Evolutionary conservation across 73 alveolate species (phyloP), one percentile per base, ranked within the genome.

Genomic region (Paramecium sonneborni): DNA sequence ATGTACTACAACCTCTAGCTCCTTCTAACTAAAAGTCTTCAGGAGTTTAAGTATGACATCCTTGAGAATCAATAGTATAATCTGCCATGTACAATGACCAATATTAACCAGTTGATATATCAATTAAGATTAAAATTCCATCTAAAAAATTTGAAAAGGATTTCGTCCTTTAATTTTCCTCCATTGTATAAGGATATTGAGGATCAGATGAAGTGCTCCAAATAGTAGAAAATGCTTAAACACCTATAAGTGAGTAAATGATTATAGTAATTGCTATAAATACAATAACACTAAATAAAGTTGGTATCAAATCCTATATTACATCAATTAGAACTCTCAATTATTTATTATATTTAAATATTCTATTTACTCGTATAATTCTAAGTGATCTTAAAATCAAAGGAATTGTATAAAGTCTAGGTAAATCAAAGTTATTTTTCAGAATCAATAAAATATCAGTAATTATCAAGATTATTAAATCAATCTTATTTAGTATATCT

Each of bases 401-500:
- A 10, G 87, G 87, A 74, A 74, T 74, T 6, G 24, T 74, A 9
- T 74, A 74, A n/a, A 35, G 32, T 32, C 58, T 8, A 11, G 87
- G 56, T 3, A 38, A 15, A 2, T 24, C 37, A 30, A 74, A 74
- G 11, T 14, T 30, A 10, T 28, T 67, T 21, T 74, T 30, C 39
- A 74, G 5, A 5, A 32, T 38, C 10, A 74, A 32, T 0, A 74
- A n/a, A 2, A 74, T 2, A 74, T 74, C 87, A 3, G 96, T 92
- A 1, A 95, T 92, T 6, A 86, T 23, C 14, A 94, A 44, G 5
- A 92, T 57, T 6, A 92, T 43, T 11, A 94, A 72, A 39, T 94
- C 97, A 14, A 94, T 74, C 28, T 72, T 69, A 62, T 94, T 94
- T 92, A 94, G 92, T 0, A 58, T 69, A 21, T 94, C 96, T 43